Evolutionary conservation across 176 grass and related monocot species (phyloP).

Genomic region (Oryza australiensis): DNA sequence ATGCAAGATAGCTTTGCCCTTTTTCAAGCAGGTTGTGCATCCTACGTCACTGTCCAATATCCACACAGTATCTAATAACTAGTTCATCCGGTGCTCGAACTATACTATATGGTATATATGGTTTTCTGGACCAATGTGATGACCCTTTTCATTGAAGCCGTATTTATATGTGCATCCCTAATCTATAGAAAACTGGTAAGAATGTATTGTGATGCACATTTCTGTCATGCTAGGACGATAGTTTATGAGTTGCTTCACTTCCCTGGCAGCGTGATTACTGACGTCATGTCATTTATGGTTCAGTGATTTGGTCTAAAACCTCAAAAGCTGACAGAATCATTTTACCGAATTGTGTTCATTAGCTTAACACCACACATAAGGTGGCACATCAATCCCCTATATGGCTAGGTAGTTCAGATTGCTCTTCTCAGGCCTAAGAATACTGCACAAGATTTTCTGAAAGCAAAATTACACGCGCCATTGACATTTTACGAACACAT

Average conservation of each 20-base stretch:
- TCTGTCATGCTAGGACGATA: background rate
- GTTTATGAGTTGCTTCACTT: background rate
- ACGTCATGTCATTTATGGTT: background rate
- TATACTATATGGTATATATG: background rate
- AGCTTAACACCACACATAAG: background rate
- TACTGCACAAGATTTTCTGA: background rate
- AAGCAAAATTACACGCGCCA: background rate
- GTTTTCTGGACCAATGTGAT: background rate
- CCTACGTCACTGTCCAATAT: background rate
- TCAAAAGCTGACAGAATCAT: constrained; percentile 18
- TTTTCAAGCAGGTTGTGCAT: background rate
- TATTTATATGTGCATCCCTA: constrained; percentile 10
- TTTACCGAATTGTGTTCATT: constrained; percentile 25
- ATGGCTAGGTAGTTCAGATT: background rate
- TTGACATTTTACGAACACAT: background rate
- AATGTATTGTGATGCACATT: constrained; percentile 12
- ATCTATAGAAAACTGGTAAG: background rate
- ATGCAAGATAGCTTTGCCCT: background rate
- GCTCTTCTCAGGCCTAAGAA: background rate
- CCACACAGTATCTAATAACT: background rate
- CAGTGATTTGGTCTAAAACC: constrained; percentile 20
- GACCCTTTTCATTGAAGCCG: background rate
- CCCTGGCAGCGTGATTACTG: background rate
- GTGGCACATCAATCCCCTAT: background rate
- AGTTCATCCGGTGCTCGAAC: background rate